Percentiles rank a stretch among this genome's conserved stretches.
Evolutionary conservation across 2,329 filamentous ascomycete genomes (phyloP).

Genomic region (Penicillium sp.): DNA sequence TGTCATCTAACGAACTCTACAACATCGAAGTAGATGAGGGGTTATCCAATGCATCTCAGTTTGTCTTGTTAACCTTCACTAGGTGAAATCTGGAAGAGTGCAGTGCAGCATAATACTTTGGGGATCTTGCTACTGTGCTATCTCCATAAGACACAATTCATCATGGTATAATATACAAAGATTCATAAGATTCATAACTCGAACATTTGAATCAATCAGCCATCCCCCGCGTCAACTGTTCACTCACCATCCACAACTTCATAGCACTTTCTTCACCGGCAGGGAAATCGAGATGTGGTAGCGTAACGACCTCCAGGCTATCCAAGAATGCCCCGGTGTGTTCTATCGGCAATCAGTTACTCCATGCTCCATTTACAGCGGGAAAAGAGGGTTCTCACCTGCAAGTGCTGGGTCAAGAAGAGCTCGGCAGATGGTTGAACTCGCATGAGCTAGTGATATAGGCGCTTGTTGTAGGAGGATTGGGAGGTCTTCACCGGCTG

Average conservation of each 20-base stretch:
- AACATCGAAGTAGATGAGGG: too few species aligned
- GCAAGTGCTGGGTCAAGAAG: conserved; percentile 29
- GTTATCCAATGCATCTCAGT: too few species aligned
- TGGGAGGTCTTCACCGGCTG: conserved; percentile 21
- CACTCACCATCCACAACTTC: conserved; percentile 37
- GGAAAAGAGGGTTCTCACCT: conserved; percentile 19
- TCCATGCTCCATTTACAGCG: neutral
- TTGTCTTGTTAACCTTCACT: too few species aligned
- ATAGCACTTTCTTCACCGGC: conserved; percentile 30
- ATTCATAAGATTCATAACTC: too few species aligned
- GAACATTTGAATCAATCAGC: neutral
- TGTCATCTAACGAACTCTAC: too few species aligned
- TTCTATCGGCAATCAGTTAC: conserved; percentile 7
- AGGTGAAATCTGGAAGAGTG: too few species aligned
- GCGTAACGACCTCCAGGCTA: conserved; percentile 23
- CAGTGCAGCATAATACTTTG: too few species aligned
- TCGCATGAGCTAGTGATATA: conserved; percentile 27
- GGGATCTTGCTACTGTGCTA: too few species aligned
- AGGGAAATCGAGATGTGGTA: conserved; percentile 33
- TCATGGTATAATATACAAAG: too few species aligned
- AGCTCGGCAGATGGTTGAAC: conserved; percentile 26
- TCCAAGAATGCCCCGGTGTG: conserved; percentile 30
- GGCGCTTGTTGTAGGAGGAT: conserved; percentile 29
- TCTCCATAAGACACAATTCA: too few species aligned
- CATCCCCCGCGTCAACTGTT: conserved; percentile 20